Evolutionary conservation across 257 asterid genomes (phyloP), one percentile per base, ranked within the genome.

Genomic region (Pogostemon cablin): DNA sequence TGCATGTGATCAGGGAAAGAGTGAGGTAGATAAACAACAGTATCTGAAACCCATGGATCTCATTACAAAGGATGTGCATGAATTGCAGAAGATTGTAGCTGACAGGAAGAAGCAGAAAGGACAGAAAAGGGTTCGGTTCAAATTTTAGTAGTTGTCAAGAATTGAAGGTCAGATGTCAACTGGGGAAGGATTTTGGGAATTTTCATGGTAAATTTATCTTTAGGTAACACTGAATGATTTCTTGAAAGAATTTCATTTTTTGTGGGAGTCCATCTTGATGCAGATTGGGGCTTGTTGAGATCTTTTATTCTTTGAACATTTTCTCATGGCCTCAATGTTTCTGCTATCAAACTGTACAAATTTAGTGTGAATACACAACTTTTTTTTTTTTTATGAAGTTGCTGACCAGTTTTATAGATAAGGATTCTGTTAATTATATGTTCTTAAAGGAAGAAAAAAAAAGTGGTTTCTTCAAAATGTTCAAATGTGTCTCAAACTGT

Each of bases 41-140:
- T 37, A 39, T 66, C 72, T 83, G 32, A 71, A 67, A 70, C 83
- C 84, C 10, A 25, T 73, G 73, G 88, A 86, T 73, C 79, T 83
- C 72, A 72, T 86, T 62, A 79, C 86, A 12, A 83, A 81, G 78
- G 77, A 72, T 46, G 72, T 65, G 4, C 0, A 20, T 62, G 81
- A 83, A 61, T 40, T 81, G 69, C 78, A 62, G 62, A 62, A 60
- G 39, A 70, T 67, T 7, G 56, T 79, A 69, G 60, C 43, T 68
- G 81, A 77, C 39, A 68, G 77, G 64, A 79, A 44, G 54, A 70
- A 74, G 34, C 80, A 39, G 83, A 79, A 25, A 25, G 1, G 32
- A 25, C 1, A 0, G 32, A 25, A 25, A 25, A 25, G 32, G 32
- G 32, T 25, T 25, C 32, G 32, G 2, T 25, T 12, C 49, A 71